A percentile compares a stretch with the other conserved stretches of the same genome.
Evolutionary conservation across 2,329 filamentous ascomycete species (phyloP).

Genomic region (Ilyonectria destructans): DNA sequence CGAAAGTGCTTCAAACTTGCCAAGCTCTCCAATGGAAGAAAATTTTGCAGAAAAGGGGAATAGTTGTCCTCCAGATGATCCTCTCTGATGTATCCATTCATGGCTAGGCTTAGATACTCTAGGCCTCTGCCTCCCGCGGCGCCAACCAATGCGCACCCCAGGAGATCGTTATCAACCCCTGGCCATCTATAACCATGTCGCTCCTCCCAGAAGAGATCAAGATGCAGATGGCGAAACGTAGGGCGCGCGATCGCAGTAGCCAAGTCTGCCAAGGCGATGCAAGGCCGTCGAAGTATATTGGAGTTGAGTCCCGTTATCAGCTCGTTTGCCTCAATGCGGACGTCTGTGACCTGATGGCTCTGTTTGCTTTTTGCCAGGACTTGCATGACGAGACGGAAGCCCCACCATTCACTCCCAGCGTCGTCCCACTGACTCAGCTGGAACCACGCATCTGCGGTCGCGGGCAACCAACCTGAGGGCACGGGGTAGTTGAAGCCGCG

Average conservation of each 20-base stretch:
- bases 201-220: background rate
- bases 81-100: background rate
- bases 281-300: background rate
- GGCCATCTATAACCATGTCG: background rate
- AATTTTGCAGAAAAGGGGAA: background rate
- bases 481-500: background rate
- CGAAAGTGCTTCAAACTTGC: background rate
- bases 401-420: background rate
- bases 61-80: background rate
- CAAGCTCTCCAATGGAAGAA: background rate
- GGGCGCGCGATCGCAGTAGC: background rate
- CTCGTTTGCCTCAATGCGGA: background rate
- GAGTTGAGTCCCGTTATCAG: background rate
- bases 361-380: background rate
- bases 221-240: background rate
- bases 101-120: background rate
- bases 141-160: background rate
- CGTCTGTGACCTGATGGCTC: background rate
- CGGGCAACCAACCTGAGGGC: background rate
- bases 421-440: background rate
- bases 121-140: slow-evolving; percentile 7
- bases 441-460: no score
- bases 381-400: background rate
- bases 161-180: background rate
- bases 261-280: background rate